Base-by-base conservation (phyloP, 1,284 basidiomycete species). In the Macrocystidia cucumis region DNA sequence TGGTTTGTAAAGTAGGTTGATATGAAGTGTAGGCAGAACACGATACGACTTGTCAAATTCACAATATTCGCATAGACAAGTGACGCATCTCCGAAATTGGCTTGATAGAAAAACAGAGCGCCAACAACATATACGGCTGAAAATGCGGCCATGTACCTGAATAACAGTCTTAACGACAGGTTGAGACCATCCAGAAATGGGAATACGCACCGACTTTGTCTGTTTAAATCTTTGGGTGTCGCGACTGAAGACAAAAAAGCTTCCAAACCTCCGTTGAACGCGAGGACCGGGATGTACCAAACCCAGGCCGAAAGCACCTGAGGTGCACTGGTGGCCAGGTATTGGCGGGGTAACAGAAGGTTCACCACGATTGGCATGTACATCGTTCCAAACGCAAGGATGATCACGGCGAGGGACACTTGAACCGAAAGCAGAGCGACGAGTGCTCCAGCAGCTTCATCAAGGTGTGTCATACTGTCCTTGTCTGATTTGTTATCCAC, bases 231-330 rank as follows among this genome's bases (percentile, higher is more conserved):
- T 2, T 55, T 47, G 0, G 77, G 65, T 2, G 67, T 66, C 3
- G 89, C 86, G 1, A 80, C 78, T 34, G 88, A 85, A 2, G 86
- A 77, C 45, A 92, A 70, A 59, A 93, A 93, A 0, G 91, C 86
- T 55, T 97, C 92, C 14, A 93, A 63, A 1, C 87, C 74, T 3
- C 92, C 92, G 53, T 97, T 97, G 45, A 89, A 61, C 3, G 86
- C 86, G 47, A 97, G 72, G 12, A 87, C 72, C 1, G 92, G 93
- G 43, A 96, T 81, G 49, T 91, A 93, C 63, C 75, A 80, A 16
- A 82, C 61, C 72, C 91, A 96, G 1, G 81, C 78, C 16, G 63
- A 58, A 3, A 96, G 72, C 20, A 93, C 81, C 4, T 60, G 45
- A 0, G 88, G 80, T 0, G 85, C 83, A 27, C 88, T 89, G 7